A percentile compares a stretch with the other conserved stretches of the same genome.
Evolutionary conservation across 2,329 filamentous ascomycete genomes (phyloP).

Genomic region (Colletotrichum ledebouriae): DNA sequence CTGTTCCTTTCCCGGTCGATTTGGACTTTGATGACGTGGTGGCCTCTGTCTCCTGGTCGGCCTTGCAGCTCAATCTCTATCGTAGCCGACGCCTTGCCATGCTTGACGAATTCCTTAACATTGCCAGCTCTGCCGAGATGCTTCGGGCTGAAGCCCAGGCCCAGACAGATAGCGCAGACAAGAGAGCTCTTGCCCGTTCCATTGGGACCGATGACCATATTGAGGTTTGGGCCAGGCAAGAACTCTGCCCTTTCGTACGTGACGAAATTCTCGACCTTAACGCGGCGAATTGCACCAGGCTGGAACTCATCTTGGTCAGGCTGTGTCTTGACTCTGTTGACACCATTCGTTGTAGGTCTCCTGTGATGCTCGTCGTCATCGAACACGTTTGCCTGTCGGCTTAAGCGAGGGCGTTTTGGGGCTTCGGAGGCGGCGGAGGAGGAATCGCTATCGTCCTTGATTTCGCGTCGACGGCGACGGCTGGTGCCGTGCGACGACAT

Average conservation of each 20-base stretch:
- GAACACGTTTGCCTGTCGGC: constrained; percentile 40
- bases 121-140: constrained; percentile 89
- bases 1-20: constrained; percentile 88
- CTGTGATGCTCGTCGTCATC: constrained; percentile 37
- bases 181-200: constrained; percentile 98
- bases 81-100: constrained; percentile 80
- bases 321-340: constrained; percentile 33
- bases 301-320: constrained; percentile 60
- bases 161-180: constrained; percentile 95
- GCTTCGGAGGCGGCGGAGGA: constrained; percentile 48
- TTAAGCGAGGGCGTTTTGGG: constrained; percentile 55
- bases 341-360: constrained; percentile 29
- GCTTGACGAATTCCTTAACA: constrained; percentile 92
- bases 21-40: constrained; percentile 79
- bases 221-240: constrained; percentile 89
- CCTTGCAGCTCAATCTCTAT: constrained; percentile 93
- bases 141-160: constrained; percentile 85
- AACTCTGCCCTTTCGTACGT: constrained; percentile 96
- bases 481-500: constrained; percentile 32
- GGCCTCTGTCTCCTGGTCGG: constrained; percentile 68
- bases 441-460: constrained; percentile 55
- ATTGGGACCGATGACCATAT: constrained; percentile 99
- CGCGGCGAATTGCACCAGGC: constrained; percentile 89
- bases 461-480: constrained; percentile 54
- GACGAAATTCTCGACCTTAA: constrained; percentile 90